Evolutionary conservation across 805 yeast genomes (phyloP).

Genomic region (Sungouiozyma intestinalis): DNA sequence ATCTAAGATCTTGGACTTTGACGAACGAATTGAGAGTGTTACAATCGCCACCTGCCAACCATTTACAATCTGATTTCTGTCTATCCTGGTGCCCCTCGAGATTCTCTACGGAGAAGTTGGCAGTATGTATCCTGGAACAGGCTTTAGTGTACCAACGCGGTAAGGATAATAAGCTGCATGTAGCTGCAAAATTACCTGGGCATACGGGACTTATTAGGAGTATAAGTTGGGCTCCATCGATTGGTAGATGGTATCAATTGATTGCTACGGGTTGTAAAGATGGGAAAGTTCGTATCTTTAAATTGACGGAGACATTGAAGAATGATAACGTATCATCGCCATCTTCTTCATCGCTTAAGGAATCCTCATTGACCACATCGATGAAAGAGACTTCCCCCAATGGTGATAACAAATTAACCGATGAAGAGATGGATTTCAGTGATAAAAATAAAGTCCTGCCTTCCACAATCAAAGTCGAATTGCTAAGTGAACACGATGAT

Average conservation of each 20-base stretch:
- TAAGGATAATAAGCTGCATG: conserved; percentile 40
- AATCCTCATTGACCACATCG: conserved; percentile 2
- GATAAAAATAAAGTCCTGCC: conserved; percentile 1
- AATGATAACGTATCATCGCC: not conserved
- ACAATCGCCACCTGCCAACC: conserved; percentile 63
- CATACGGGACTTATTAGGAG: conserved; percentile 81
- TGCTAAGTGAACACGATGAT: conserved; percentile 58
- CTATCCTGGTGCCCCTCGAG: conserved; percentile 87
- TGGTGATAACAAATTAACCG: not conserved
- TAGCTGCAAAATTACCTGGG: conserved; percentile 62
- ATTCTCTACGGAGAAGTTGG: conserved; percentile 69
- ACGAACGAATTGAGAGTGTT: conserved; percentile 61
- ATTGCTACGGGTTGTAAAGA: conserved; percentile 95
- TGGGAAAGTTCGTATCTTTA: conserved; percentile 81
- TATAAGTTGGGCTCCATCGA: conserved; percentile 93
- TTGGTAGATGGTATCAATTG: conserved; percentile 81
- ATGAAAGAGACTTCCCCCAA: conserved; percentile 1
- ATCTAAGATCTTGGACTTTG: conserved; percentile 69
- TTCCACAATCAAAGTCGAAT: conserved; percentile 38
- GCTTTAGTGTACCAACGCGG: conserved; percentile 64
- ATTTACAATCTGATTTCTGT: conserved; percentile 76
- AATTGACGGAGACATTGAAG: conserved; percentile 39
- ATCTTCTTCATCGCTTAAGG: not conserved
- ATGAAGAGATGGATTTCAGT: not conserved
- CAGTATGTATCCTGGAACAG: conserved; percentile 77